Base-by-base conservation (phyloP, 345 rosid species). In the Gynandropsis gynandra region DNA sequence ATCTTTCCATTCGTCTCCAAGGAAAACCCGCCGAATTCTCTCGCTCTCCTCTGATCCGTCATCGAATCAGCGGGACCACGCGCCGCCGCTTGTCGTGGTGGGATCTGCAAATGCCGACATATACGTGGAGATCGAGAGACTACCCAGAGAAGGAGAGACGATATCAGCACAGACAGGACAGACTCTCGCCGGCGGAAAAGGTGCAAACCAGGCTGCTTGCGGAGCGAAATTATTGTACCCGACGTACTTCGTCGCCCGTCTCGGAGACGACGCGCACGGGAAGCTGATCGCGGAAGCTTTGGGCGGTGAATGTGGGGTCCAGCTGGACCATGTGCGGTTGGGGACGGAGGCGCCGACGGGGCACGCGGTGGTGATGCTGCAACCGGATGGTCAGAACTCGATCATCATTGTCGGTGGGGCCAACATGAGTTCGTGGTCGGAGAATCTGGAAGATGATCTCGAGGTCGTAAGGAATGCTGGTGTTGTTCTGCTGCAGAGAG, bases 351-450 rank as follows among this genome's bases (percentile, higher is more conserved):
- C 68, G 52, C 96, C 96, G 1, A 87, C 98, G 57, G 98, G 98
- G 15, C 93, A 87, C 65, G 95, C 98, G 15, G 95, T 92, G 55
- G 98, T 92, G 71, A 87, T 87, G 98, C 77, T 92, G 56, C 95
- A 77, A 43, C 52, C 85, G 41, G 80, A 77, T 64, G 97, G 98
- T 47, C 84, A 87, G 73, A 92, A 92, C 52, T 87, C 95, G 36
- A 92, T 92, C 36, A 82, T 92, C 33, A 87, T 92, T 47, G 90
- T 87, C 20, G 97, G 97, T 50, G 97, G 98, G 9, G 82, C 97
- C 16, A 87, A 92, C 50, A 87, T 76, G 89, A 72, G 62, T 41
- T 73, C 70, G 20, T 92, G 98, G 97, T 89, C 97, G 35, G 76
- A 72, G 38, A 62, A 16, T 35, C 68, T 87, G 12, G 76, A 75